phyloP scores from a whole-genome alignment of 2,329 filamentous ascomycete species.

The Aspergillus viridinutans region DNA sequence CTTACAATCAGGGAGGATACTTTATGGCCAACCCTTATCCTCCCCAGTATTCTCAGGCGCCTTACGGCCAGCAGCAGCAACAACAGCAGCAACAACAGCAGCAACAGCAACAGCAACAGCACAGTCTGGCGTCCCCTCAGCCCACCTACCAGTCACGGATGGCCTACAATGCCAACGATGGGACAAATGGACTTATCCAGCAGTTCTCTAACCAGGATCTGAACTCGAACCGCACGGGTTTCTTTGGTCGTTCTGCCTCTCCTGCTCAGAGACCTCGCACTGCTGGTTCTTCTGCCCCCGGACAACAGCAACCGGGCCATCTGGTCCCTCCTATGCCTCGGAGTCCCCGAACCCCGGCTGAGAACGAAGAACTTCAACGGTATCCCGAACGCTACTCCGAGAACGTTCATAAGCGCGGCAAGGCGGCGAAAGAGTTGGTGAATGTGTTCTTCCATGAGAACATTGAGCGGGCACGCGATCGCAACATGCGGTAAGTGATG shows the following conservation, averaged over 20 bases:
- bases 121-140: slow-evolving; percentile 54
- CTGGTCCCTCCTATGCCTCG: slow-evolving; percentile 64
- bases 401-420: slow-evolving; percentile 70
- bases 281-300: slow-evolving; percentile 57
- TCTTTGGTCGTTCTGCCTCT: slow-evolving; percentile 66
- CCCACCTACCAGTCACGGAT: slow-evolving; percentile 50
- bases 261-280: slow-evolving; percentile 77
- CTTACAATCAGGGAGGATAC: slow-evolving; percentile 49
- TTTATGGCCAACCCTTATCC: slow-evolving; percentile 60
- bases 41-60: slow-evolving; percentile 49
- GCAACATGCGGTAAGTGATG: slow-evolving; percentile 75
- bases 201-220: slow-evolving; percentile 98
- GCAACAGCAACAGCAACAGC: slow-evolving; percentile 1
- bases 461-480: slow-evolving; percentile 89
- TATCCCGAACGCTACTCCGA: slow-evolving; percentile 85
- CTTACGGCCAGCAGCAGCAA: slow-evolving; percentile 42
- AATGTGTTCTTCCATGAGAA: slow-evolving; percentile 95
- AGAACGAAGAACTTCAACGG: slow-evolving; percentile 69
- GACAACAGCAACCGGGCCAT: slow-evolving; percentile 61
- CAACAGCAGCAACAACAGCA: slow-evolving; percentile 15
- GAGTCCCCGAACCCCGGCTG: slow-evolving; percentile 50
- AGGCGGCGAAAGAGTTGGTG: slow-evolving; percentile 62
- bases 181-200: slow-evolving; percentile 85
- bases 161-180: slow-evolving; percentile 64
- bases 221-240: slow-evolving; percentile 64